These are phyloP conservation scores for Acer saccharum DNA, from an alignment of 345 rosid species.

Conservation along the genomic window DNA sequence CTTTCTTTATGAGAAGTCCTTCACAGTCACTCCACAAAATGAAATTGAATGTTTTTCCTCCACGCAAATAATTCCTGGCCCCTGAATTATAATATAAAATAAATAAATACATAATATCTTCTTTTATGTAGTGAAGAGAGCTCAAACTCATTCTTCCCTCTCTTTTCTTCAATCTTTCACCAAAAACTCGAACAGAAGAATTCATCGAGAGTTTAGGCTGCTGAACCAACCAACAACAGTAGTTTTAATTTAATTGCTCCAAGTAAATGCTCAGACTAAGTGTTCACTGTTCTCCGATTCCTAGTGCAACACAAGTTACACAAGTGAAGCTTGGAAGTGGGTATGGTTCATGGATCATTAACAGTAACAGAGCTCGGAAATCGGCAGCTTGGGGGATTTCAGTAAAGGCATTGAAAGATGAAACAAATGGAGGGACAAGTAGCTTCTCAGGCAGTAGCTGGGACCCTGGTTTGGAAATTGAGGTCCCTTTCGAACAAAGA, in stretches of 20 bases:
- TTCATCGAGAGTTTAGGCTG: slow-evolving; percentile 6
- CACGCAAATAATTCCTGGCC: slow-evolving; percentile 36
- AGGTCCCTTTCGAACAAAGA: slow-evolving; percentile 91
- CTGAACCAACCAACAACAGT: background rate
- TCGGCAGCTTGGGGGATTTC: slow-evolving; percentile 34
- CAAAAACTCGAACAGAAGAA: background rate
- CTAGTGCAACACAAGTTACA: slow-evolving; percentile 41
- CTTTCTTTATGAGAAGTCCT: background rate
- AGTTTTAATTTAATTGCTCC: background rate
- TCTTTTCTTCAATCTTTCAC: slow-evolving; percentile 18
- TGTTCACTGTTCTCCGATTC: slow-evolving; percentile 54
- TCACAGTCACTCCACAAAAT: background rate
- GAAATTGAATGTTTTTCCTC: slow-evolving; percentile 29
- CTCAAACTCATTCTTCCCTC: slow-evolving; percentile 12
- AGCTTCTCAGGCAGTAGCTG: slow-evolving; percentile 70
- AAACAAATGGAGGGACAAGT: slow-evolving; percentile 52
- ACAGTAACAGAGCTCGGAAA: slow-evolving; percentile 29
- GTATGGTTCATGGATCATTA: slow-evolving; percentile 42
- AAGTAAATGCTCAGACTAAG: slow-evolving; percentile 65
- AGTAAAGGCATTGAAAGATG: slow-evolving; percentile 66
- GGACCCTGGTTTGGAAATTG: slow-evolving; percentile 85
- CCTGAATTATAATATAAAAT: background rate
- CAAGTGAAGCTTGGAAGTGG: slow-evolving; percentile 48
- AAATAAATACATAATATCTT: background rate
- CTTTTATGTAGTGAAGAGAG: background rate